Conservation (phyloP, 163 green algal species). For the Chlorella variabilis region DNA sequence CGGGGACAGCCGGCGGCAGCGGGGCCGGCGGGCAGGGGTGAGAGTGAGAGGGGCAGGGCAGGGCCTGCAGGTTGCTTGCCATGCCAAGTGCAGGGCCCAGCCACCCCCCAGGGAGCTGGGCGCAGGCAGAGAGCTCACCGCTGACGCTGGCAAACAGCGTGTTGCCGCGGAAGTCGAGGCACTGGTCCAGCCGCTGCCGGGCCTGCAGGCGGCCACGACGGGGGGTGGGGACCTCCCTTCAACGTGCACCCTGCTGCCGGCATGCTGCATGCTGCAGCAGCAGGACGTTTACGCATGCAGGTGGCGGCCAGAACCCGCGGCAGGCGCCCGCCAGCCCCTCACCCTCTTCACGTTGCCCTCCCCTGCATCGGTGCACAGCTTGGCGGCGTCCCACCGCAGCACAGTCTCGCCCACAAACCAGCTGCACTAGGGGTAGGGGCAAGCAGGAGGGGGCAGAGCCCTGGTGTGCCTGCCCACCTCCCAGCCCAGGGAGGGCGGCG, state of each 20-base stretch:
- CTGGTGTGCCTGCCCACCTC: not conserved
- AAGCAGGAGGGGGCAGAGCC: not conserved
- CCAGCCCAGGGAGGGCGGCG: too few species aligned
- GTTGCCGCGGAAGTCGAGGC: conserved; percentile 56
- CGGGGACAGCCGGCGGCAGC: not conserved
- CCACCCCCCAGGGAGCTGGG: not conserved
- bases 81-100: too few species aligned
- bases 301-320: not conserved
- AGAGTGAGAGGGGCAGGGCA: not conserved
- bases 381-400: conserved; percentile 51
- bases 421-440: not conserved
- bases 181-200: conserved; percentile 41
- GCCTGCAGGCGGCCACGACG: conserved; percentile 4
- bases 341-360: conserved; percentile 8
- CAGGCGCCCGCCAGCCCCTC: not conserved
- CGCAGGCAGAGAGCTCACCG: too few species aligned
- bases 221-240: too few species aligned
- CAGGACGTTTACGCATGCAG: too few species aligned
- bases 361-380: not conserved
- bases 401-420: conserved; percentile 41
- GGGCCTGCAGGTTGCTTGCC: not conserved
- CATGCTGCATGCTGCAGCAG: too few species aligned
- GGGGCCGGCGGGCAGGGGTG: not conserved
- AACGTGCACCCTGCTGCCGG: not conserved
- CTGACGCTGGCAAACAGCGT: conserved; percentile 27